A percentile compares a stretch with the other conserved stretches of the same genome.
Evolutionary conservation across 2,329 filamentous ascomycete genomes (phyloP).

Genomic region (Diplodia intermedia): DNA sequence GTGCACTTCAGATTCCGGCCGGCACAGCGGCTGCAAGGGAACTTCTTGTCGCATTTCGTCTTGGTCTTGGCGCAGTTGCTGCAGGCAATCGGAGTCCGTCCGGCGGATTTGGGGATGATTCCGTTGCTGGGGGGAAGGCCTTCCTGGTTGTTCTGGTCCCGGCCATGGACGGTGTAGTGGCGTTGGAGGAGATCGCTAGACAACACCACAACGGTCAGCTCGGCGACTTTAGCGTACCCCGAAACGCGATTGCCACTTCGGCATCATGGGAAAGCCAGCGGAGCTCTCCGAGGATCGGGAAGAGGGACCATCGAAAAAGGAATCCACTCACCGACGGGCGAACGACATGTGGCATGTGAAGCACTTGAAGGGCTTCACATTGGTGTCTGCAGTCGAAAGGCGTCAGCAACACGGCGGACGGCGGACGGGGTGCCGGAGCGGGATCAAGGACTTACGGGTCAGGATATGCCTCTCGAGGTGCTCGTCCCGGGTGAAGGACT

Average conservation of each 20-base stretch:
- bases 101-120: slow-evolving; percentile 60
- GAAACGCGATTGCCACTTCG: background rate
- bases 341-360: slow-evolving; percentile 63
- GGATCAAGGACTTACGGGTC: slow-evolving; percentile 51
- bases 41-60: slow-evolving; percentile 63
- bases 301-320: slow-evolving; percentile 5
- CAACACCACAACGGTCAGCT: slow-evolving; percentile 18
- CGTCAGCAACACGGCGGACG: slow-evolving; percentile 30
- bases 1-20: slow-evolving; percentile 57
- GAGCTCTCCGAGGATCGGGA: background rate
- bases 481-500: slow-evolving; percentile 61
- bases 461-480: slow-evolving; percentile 61
- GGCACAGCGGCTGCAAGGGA: slow-evolving; percentile 61
- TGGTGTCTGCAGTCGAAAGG: slow-evolving; percentile 52
- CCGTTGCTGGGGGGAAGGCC: slow-evolving; percentile 55
- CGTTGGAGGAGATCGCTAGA: slow-evolving; percentile 59
- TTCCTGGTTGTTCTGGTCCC: slow-evolving; percentile 58
- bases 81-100: slow-evolving; percentile 60
- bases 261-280: background rate
- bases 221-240: background rate
- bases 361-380: slow-evolving; percentile 63
- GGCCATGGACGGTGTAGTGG: slow-evolving; percentile 60
- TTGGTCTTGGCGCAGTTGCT: slow-evolving; percentile 62
- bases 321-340: slow-evolving; percentile 54
- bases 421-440: background rate